Conservation (phyloP, 2,329 filamentous ascomycete genomes). For the Alternaria gansuensis region DNA sequence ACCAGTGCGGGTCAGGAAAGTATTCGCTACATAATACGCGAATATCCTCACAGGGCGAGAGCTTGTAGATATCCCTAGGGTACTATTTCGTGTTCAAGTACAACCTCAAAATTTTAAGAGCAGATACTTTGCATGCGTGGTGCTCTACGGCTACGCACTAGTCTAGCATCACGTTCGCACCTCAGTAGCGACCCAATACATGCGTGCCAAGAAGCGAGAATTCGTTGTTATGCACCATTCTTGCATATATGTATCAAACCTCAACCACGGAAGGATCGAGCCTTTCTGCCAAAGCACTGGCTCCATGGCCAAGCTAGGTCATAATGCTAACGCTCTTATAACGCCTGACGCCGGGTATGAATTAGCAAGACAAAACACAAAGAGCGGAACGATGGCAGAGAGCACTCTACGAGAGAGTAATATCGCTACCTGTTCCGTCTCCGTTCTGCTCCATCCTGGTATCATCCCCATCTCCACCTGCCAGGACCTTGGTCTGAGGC, state of each 20-base stretch:
- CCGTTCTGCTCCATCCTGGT: constrained; percentile 52
- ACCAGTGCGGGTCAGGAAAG: neutral
- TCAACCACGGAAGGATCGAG: neutral
- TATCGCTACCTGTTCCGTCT: constrained; percentile 46
- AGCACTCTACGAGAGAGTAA: constrained; percentile 42
- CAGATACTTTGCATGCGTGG: neutral
- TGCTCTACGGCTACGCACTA: neutral
- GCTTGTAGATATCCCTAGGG: neutral
- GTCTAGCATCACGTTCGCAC: neutral
- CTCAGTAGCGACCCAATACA: neutral
- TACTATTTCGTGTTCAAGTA: neutral
- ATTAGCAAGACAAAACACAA: constrained; percentile 6
- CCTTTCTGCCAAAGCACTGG: neutral
- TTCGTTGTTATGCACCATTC: neutral
- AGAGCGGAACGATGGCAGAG: neutral
- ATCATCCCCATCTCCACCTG: constrained; percentile 51
- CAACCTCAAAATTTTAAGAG: neutral
- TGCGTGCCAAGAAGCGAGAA: neutral
- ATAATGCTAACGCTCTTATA: constrained; percentile 2
- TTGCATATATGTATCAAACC: neutral
- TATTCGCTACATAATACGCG: neutral
- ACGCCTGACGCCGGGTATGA: constrained; percentile 13
- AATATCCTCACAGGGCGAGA: neutral
- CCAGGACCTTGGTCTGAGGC: constrained; percentile 49
- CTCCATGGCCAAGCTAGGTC: neutral